Percentiles rank a stretch among this genome's conserved stretches.
Conservation (phyloP, 2,329 filamentous ascomycete genomes). For the Neofusicoccum kwambonambiense region DNA sequence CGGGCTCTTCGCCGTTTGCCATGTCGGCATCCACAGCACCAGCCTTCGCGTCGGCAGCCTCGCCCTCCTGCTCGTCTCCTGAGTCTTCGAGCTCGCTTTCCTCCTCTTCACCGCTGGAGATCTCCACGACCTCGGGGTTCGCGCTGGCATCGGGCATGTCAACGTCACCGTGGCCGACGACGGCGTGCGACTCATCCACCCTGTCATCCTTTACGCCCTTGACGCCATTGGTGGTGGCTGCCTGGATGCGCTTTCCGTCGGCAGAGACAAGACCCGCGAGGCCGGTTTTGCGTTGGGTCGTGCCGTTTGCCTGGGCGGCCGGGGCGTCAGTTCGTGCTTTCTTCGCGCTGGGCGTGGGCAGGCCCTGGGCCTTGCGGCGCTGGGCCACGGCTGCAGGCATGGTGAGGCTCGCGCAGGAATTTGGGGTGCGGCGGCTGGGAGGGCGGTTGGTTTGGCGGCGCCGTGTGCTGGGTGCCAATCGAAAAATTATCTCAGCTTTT, state of each 20-base stretch:
- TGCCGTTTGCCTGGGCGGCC: neutral
- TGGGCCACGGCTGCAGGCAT: conserved; percentile 37
- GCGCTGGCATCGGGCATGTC: conserved; percentile 34
- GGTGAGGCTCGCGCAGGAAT: conserved; percentile 8
- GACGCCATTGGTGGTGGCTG: conserved; percentile 47
- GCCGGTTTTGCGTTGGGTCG: conserved; percentile 23
- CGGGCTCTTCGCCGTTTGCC: conserved; percentile 31
- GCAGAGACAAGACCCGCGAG: conserved; percentile 33
- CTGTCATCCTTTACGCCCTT: conserved; percentile 49
- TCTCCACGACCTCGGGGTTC: conserved; percentile 43
- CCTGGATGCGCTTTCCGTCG: conserved; percentile 37
- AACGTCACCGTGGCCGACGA: conserved; percentile 50
- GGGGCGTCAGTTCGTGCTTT: conserved; percentile 29
- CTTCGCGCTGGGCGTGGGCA: conserved; percentile 33
- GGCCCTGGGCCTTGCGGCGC: conserved; percentile 16
- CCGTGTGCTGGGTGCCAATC: conserved; percentile 8
- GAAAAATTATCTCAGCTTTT: conserved; percentile 18
- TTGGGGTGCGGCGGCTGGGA: neutral
- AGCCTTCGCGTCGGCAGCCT: conserved; percentile 22
- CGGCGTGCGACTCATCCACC: conserved; percentile 58
- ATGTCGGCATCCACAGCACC: conserved; percentile 7
- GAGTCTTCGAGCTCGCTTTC: conserved; percentile 22
- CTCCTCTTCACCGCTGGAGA: conserved; percentile 47
- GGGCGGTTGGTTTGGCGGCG: conserved; percentile 17
- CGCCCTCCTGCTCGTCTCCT: conserved; percentile 20